phyloP scores from a whole-genome alignment of 345 rosid species.

The Salix suchowensis region DNA sequence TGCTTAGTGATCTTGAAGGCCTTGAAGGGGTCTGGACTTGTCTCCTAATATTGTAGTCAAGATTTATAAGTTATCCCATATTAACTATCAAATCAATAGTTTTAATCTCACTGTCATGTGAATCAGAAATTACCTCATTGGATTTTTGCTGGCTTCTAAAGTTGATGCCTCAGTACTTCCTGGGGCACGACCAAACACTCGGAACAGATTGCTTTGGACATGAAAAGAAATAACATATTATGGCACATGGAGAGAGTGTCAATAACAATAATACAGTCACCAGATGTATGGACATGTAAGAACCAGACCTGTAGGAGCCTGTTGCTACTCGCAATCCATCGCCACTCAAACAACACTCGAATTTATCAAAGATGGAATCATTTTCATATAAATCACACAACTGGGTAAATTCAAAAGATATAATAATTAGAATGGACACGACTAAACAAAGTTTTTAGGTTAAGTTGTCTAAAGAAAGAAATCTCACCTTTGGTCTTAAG shows the following conservation, averaged over 20 bases:
- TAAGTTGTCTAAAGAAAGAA: slow-evolving; percentile 2
- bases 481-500: slow-evolving; percentile 67
- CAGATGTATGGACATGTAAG: neutral
- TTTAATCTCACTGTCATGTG: neutral
- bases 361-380: slow-evolving; percentile 96
- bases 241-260: slow-evolving; percentile 12
- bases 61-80: neutral
- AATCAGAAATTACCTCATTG: slow-evolving; percentile 66
- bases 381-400: slow-evolving; percentile 96
- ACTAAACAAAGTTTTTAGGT: neutral
- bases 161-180: slow-evolving; percentile 81
- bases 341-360: slow-evolving; percentile 94
- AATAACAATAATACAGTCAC: slow-evolving; percentile 1
- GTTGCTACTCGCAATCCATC: slow-evolving; percentile 90
- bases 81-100: neutral
- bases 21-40: slow-evolving; percentile 76
- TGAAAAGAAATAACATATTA: slow-evolving; percentile 5
- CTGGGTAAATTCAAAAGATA: slow-evolving; percentile 39
- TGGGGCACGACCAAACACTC: slow-evolving; percentile 73
- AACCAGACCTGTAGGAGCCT: slow-evolving; percentile 89
- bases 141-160: slow-evolving; percentile 97
- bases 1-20: slow-evolving; percentile 71
- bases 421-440: slow-evolving; percentile 12
- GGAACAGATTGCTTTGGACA: slow-evolving; percentile 77
- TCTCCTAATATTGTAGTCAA: slow-evolving; percentile 47